Percentiles rank a stretch among this genome's conserved stretches.
These are phyloP conservation scores for Crithidia sp. DNA, from an alignment of 208 protist species.

Conservation along the genomic window DNA sequence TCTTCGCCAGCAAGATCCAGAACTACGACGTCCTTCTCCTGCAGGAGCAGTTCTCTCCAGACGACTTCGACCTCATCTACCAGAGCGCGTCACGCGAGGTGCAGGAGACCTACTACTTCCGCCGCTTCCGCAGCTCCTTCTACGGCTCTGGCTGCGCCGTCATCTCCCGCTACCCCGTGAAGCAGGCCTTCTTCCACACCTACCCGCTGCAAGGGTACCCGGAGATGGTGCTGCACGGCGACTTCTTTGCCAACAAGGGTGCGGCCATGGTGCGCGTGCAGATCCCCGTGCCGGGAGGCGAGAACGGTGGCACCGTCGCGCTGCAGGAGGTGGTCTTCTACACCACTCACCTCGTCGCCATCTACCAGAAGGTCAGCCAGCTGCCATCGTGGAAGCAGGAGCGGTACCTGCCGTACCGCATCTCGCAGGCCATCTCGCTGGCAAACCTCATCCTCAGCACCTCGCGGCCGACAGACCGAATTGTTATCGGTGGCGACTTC, in stretches of 20 bases:
- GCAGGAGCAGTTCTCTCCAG: constrained; percentile 84
- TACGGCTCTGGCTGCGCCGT: constrained; percentile 87
- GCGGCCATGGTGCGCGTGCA: constrained; percentile 66
- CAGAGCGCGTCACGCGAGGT: constrained; percentile 42
- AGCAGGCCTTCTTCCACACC: constrained; percentile 74
- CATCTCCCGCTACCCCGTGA: constrained; percentile 84
- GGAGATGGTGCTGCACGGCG: constrained; percentile 85
- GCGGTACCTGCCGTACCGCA: constrained; percentile 79
- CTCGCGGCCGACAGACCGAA: constrained; percentile 61
- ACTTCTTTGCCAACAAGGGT: constrained; percentile 92
- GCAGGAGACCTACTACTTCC: constrained; percentile 60
- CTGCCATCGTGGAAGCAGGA: constrained; percentile 69
- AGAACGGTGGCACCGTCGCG: constrained; percentile 19
- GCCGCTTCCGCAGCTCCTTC: constrained; percentile 82
- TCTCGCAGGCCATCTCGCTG: constrained; percentile 81
- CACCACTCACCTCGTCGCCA: constrained; percentile 83
- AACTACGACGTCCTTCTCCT: constrained; percentile 87
- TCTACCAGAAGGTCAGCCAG: constrained; percentile 73
- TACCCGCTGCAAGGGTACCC: constrained; percentile 87
- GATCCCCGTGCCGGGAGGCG: constrained; percentile 49
- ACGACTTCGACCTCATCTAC: constrained; percentile 78
- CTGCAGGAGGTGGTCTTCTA: constrained; percentile 73
- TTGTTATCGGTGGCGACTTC: constrained; percentile 90
- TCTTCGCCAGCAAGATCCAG: constrained; percentile 77
- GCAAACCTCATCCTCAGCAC: constrained; percentile 79